Evolutionary conservation across 2,329 filamentous ascomycete species (phyloP), one percentile per base, ranked within the genome.

Genomic region (Neurospora crassa): DNA sequence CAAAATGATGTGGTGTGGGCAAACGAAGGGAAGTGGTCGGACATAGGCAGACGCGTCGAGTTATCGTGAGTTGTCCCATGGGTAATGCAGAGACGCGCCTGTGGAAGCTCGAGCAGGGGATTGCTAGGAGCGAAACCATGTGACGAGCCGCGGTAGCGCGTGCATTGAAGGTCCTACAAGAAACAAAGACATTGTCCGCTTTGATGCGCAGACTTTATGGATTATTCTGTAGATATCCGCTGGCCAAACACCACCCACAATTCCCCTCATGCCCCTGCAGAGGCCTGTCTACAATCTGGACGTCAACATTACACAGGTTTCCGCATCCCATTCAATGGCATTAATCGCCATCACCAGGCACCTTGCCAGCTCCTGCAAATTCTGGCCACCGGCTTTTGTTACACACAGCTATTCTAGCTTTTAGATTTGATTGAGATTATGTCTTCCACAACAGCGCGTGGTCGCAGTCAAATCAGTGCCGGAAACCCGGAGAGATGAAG

Each of bases 91-190:
- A 40, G 68, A 29, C 29, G 18, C 47, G 10, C 14, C 34, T 41
- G 40, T 16, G 1, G 5, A 41, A 45, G 67, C 14, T 11, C 43
- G n/a, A 63, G 37, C 68, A 69, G 47, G 72, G 45, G 69, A 37
- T 68, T 20, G 24, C 34, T 43, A 43, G 20, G 72, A 71, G 40
- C 73, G 73, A 72, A 71, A 72, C 37, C 72, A 73, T 63, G 71
- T 71, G 71, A 73, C 40, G 40, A 67, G 67, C 47, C 10, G 67
- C 47, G 12, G 24, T 29, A 7, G 20, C 10, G 47, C 20, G 12
- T 45, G n/a, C 43, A 45, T 45, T 1, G 2, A 10, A 10, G 43
- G 43, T 12, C 2, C 5, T 53, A 53, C 45, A 24, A 7, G 20
- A 53, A 53, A 45, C 10, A 0, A 4, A 45, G n/a, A 20, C 43